phyloP scores from a whole-genome alignment of 2,329 filamentous ascomycete species.

The Exophiala calicioides region DNA sequence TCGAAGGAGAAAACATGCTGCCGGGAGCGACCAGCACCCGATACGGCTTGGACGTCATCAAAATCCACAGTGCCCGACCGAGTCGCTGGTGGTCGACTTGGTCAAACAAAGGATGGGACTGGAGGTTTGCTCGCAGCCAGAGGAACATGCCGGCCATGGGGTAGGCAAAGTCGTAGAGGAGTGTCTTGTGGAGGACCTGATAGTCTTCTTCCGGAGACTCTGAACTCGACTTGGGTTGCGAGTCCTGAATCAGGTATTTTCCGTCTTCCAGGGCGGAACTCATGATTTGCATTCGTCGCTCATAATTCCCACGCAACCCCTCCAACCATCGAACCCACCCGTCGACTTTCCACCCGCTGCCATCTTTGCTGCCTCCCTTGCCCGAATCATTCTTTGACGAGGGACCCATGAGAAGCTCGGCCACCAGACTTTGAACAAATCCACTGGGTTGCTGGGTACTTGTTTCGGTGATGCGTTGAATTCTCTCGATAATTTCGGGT shows the following conservation, averaged over 20 bases:
- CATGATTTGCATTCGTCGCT: constrained; percentile 81
- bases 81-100: constrained; percentile 59
- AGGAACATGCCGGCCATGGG: constrained; percentile 90
- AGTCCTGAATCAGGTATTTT: constrained; percentile 49
- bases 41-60: constrained; percentile 68
- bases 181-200: constrained; percentile 72
- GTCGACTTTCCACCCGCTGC: constrained; percentile 72
- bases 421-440: constrained; percentile 82
- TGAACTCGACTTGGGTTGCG: constrained; percentile 14
- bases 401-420: constrained; percentile 73
- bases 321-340: constrained; percentile 93
- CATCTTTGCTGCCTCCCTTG: constrained; percentile 50
- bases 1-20: constrained; percentile 69
- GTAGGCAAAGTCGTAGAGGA: constrained; percentile 74
- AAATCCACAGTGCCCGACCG: constrained; percentile 67
- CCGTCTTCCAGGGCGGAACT: constrained; percentile 70
- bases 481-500: constrained; percentile 72
- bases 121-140: constrained; percentile 70
- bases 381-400: constrained; percentile 50
- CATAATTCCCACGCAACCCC: constrained; percentile 79
- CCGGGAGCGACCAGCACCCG: constrained; percentile 72
- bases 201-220: constrained; percentile 58
- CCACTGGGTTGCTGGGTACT: constrained; percentile 83
- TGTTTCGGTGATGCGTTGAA: constrained; percentile 72
- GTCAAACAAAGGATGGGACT: constrained; percentile 63